A percentile compares a stretch with the other conserved stretches of the same genome.
phyloP scores from a whole-genome alignment of 2,329 filamentous ascomycete species.

The Aspergillus floridensis region DNA sequence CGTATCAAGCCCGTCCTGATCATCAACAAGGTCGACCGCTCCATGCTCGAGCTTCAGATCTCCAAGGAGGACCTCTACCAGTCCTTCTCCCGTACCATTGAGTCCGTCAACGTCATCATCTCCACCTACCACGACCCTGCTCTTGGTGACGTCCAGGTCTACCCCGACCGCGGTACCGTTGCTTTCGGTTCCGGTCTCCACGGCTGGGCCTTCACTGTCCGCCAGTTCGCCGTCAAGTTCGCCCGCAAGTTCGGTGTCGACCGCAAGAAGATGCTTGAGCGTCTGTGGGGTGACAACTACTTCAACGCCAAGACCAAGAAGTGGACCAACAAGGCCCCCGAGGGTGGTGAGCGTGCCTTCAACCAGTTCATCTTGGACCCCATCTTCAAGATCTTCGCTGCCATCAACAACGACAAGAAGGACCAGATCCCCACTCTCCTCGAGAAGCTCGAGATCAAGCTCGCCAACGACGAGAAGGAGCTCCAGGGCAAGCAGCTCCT shows the following conservation, averaged over 20 bases:
- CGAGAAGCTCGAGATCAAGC: conserved; percentile 94
- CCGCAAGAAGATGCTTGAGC: conserved; percentile 99
- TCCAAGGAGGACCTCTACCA: conserved; percentile 99
- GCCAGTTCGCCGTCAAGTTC: conserved; percentile 93
- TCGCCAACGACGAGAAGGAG: conserved; percentile 78
- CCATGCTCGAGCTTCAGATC: conserved; percentile 97
- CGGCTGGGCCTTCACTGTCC: conserved; percentile 99
- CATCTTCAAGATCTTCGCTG: conserved; percentile 98
- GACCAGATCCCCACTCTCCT: conserved; percentile 81
- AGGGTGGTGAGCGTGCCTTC: conserved; percentile 94
- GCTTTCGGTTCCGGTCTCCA: conserved; percentile 99
- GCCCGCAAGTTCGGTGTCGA: conserved; percentile 99
- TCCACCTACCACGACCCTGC: conserved; percentile 97
- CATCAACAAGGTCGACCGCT: conserved; percentile 99
- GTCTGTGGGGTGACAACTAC: conserved; percentile 99
- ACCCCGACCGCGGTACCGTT: conserved; percentile 95
- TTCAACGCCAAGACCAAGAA: conserved; percentile 99
- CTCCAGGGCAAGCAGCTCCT: conserved; percentile 97
- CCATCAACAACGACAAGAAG: conserved; percentile 98
- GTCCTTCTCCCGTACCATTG: conserved; percentile 98
- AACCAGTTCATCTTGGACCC: conserved; percentile 99
- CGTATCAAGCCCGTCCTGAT: conserved; percentile 99
- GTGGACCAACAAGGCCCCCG: conserved; percentile 82
- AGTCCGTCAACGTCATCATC: conserved; percentile 99
- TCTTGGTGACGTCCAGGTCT: conserved; percentile 97